phyloP scores from a whole-genome alignment of 148 eudicot genomes.

The Mesembryanthemum crystallinum region DNA sequence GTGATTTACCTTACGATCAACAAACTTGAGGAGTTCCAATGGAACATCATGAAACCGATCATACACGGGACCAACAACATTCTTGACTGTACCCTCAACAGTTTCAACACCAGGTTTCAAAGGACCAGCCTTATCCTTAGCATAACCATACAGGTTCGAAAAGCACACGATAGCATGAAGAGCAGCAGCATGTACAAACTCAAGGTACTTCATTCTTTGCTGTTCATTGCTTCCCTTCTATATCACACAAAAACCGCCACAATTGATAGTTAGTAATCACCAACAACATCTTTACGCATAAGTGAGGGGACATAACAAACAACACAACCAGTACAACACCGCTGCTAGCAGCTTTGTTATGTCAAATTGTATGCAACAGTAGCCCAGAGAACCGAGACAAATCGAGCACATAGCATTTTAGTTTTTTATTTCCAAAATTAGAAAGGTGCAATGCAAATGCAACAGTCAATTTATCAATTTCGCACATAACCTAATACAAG shows the following conservation, averaged over 20 bases:
- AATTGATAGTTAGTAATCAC: background rate
- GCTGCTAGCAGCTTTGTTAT: no score
- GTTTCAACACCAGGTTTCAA: slow-evolving; percentile 82
- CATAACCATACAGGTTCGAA: slow-evolving; percentile 63
- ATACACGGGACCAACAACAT: slow-evolving; percentile 84
- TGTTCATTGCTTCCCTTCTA: slow-evolving; percentile 51
- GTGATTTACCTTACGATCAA: slow-evolving; percentile 79
- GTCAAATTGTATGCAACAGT: no score
- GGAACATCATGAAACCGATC: slow-evolving; percentile 78
- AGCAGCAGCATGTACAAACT: slow-evolving; percentile 66
- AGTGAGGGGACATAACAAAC: background rate
- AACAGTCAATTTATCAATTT: no score
- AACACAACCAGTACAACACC: background rate
- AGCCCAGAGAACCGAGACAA: no score
- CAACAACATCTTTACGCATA: background rate
- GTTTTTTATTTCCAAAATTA: no score
- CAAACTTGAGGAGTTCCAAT: slow-evolving; percentile 70
- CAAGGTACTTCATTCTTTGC: slow-evolving; percentile 66
- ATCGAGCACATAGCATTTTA: no score
- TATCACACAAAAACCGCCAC: slow-evolving; percentile 5
- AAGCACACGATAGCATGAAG: slow-evolving; percentile 61
- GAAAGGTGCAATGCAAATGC: no score
- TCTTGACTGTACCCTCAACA: slow-evolving; percentile 89
- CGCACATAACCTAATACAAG: no score
- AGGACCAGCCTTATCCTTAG: slow-evolving; percentile 90